phyloP scores from a whole-genome alignment of 202 grass and related monocot species.

The Zoysia matrella region DNA sequence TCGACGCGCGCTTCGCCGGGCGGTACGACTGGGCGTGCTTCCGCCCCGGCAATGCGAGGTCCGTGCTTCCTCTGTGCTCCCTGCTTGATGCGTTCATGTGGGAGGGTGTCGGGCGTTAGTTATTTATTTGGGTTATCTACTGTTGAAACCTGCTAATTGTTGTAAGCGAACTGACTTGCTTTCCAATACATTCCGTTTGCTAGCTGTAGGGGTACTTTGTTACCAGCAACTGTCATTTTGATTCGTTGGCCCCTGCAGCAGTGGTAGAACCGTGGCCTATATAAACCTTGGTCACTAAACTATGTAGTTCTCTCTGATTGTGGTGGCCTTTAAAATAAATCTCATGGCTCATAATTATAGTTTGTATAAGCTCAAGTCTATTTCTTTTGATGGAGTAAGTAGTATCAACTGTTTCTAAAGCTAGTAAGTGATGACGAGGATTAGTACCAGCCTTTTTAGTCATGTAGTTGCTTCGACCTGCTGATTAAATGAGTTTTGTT shows the following conservation, averaged over 20 bases:
- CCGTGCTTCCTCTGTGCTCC: not conserved
- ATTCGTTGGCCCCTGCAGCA: slow-evolving; percentile 8
- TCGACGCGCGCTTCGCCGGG: slow-evolving; percentile 83
- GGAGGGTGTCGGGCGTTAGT: not conserved
- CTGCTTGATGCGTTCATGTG: not conserved
- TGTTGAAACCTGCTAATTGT: slow-evolving; percentile 28
- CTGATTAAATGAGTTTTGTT: not conserved
- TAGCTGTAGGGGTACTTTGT: slow-evolving; percentile 7
- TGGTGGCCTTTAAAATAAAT: not conserved
- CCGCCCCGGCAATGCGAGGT: slow-evolving; percentile 90
- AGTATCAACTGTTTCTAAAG: slow-evolving; percentile 9
- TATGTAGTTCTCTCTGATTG: slow-evolving; percentile 18
- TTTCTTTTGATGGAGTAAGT: not conserved
- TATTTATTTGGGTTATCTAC: slow-evolving; percentile 5
- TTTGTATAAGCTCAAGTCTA: not conserved
- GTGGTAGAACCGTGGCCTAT: not conserved
- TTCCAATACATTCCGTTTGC: not conserved
- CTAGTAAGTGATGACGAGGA: slow-evolving; percentile 17
- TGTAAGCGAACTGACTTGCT: not conserved
- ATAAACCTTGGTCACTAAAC: slow-evolving; percentile 13
- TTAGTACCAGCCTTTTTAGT: slow-evolving; percentile 26
- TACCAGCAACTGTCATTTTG: not conserved
- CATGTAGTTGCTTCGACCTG: not conserved
- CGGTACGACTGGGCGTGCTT: slow-evolving; percentile 91
- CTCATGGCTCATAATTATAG: slow-evolving; percentile 10